Evolutionary conservation across 2,329 filamentous ascomycete genomes (phyloP).

Genomic region (Verticillium nubilum): DNA sequence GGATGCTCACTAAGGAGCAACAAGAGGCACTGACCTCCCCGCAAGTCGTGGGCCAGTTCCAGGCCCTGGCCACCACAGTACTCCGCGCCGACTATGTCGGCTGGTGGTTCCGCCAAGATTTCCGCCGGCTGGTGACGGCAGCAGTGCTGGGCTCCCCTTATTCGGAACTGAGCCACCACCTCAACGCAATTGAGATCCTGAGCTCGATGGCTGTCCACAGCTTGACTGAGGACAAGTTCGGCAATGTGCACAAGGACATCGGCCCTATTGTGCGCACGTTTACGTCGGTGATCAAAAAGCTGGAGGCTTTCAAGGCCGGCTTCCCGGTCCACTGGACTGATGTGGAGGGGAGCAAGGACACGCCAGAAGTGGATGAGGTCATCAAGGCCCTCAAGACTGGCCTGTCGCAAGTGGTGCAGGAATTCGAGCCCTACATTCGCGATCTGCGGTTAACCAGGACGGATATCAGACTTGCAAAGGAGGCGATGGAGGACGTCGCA

Average conservation of each 20-base stretch:
- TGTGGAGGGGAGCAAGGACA: slow-evolving; percentile 47
- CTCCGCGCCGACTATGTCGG: slow-evolving; percentile 52
- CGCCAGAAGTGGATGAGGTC: slow-evolving; percentile 66
- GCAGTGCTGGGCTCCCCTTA: slow-evolving; percentile 71
- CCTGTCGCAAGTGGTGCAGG: slow-evolving; percentile 58
- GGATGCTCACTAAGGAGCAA: slow-evolving; percentile 46
- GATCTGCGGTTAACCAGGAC: slow-evolving; percentile 64
- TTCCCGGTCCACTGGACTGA: slow-evolving; percentile 77
- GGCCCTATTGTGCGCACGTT: slow-evolving; percentile 68
- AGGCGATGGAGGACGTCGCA: slow-evolving; percentile 41
- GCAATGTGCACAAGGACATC: slow-evolving; percentile 80
- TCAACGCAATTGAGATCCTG: slow-evolving; percentile 67
- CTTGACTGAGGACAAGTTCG: slow-evolving; percentile 74
- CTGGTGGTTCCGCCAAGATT: slow-evolving; percentile 64
- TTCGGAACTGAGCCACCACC: slow-evolving; percentile 61
- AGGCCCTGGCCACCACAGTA: slow-evolving; percentile 38
- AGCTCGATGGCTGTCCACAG: slow-evolving; percentile 66
- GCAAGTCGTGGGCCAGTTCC: slow-evolving; percentile 42
- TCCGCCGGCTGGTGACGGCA: slow-evolving; percentile 57
- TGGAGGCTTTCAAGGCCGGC: slow-evolving; percentile 60
- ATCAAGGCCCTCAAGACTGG: slow-evolving; percentile 58
- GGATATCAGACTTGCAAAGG: slow-evolving; percentile 70
- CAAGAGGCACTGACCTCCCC: slow-evolving; percentile 45
- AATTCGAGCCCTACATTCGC: slow-evolving; percentile 69
- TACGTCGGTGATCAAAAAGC: slow-evolving; percentile 59